Percentiles rank a stretch among this genome's conserved stretches.
Evolutionary conservation across 148 eudicot genomes (phyloP).

Genomic region (Vaccinium vitisidaea): DNA sequence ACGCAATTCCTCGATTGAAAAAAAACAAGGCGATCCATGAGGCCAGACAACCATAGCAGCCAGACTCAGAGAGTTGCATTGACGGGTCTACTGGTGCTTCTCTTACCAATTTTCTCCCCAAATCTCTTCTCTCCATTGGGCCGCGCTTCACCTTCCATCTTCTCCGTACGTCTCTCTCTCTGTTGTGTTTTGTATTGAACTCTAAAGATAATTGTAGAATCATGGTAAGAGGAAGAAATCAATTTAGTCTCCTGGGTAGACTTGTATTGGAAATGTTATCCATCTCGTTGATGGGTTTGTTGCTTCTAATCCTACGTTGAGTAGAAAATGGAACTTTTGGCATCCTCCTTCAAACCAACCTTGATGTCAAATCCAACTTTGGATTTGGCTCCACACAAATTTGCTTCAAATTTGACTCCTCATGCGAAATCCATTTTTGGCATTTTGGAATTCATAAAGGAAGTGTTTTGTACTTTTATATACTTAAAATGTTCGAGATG

Average conservation of each 20-base stretch:
- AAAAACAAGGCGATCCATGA: background rate
- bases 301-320: too few relatives aligned
- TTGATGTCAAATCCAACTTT: too few relatives aligned
- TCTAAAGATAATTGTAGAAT: background rate
- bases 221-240: background rate
- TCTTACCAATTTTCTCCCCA: conserved; percentile 35
- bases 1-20: too few relatives aligned
- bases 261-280: background rate
- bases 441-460: too few relatives aligned
- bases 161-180: conserved; percentile 38
- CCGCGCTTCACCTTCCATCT: conserved; percentile 43
- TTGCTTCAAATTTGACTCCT: too few relatives aligned
- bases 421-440: too few relatives aligned
- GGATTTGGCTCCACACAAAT: too few relatives aligned
- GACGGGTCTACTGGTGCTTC: conserved; percentile 28
- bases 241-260: background rate
- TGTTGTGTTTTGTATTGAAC: background rate
- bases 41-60: conserved; percentile 7
- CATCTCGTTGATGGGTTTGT: background rate
- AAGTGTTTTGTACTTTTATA: too few relatives aligned
- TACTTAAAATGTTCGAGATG: too few relatives aligned
- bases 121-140: conserved; percentile 41
- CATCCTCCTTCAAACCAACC: too few relatives aligned
- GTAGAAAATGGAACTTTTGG: too few relatives aligned
- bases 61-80: conserved; percentile 16